Conservation (phyloP, 805 yeast species). For the Suhomyces sp. region DNA sequence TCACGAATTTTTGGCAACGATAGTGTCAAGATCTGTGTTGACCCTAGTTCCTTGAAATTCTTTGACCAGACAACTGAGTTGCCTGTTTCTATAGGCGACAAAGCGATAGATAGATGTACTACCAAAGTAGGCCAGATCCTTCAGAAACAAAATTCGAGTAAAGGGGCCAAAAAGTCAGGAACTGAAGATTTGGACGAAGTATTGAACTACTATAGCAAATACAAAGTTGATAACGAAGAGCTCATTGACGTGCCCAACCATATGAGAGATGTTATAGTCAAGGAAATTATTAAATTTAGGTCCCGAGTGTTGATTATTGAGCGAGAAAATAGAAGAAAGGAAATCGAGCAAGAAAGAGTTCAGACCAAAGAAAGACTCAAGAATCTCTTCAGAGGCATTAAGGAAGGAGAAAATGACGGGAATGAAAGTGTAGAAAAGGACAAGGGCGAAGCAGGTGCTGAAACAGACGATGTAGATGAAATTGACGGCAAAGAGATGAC, state of each 20-base stretch:
- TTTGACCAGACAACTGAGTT: background rate
- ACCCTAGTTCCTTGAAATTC: background rate
- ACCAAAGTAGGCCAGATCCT: slow-evolving; percentile 4
- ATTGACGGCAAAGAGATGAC: slow-evolving; percentile 12
- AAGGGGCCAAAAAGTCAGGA: slow-evolving; percentile 19
- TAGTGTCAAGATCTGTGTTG: background rate
- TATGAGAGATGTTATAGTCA: slow-evolving; percentile 49
- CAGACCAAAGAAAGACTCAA: slow-evolving; percentile 48
- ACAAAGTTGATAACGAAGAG: slow-evolving; percentile 56
- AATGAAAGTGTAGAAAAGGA: background rate
- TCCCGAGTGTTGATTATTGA: slow-evolving; percentile 53
- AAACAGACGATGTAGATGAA: background rate
- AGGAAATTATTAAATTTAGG: slow-evolving; percentile 55
- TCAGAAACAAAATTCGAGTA: slow-evolving; percentile 6
- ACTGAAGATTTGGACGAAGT: slow-evolving; percentile 37
- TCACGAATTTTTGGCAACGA: background rate
- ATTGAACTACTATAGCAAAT: slow-evolving; percentile 33
- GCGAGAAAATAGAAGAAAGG: slow-evolving; percentile 47
- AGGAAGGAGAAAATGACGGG: slow-evolving; percentile 5
- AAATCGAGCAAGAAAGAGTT: slow-evolving; percentile 45
- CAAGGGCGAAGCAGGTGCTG: background rate
- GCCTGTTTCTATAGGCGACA: background rate
- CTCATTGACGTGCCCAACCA: slow-evolving; percentile 55
- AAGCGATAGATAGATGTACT: background rate
- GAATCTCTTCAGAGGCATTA: slow-evolving; percentile 39